A percentile compares a stretch with the other conserved stretches of the same genome.
Conservation (phyloP, 2,329 filamentous ascomycete species). For the Scortechinia acanthostroma region DNA sequence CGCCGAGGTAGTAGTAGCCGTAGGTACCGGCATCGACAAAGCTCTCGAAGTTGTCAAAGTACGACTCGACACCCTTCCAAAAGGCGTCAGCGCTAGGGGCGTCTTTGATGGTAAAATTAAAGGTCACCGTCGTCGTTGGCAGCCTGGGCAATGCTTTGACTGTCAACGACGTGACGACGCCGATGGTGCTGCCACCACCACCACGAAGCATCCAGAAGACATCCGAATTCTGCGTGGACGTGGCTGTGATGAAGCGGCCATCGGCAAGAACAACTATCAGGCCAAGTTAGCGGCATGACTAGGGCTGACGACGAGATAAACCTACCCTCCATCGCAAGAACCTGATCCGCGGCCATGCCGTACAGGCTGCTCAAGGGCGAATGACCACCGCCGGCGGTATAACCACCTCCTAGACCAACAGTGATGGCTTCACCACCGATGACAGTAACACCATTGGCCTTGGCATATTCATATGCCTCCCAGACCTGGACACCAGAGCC, state of each 20-base stretch:
- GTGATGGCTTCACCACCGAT: slow-evolving; percentile 30
- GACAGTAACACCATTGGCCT: slow-evolving; percentile 19
- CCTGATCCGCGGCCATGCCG: slow-evolving; percentile 56
- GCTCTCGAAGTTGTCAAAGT: slow-evolving; percentile 13
- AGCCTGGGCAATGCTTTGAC: slow-evolving; percentile 14
- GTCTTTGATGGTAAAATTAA: slow-evolving; percentile 12
- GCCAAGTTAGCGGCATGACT: slow-evolving; percentile 40
- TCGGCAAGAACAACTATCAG: too few relatives aligned
- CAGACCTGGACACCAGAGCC: slow-evolving; percentile 15
- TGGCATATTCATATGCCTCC: slow-evolving; percentile 10
- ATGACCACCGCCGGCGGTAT: slow-evolving; percentile 54
- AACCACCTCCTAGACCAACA: slow-evolving; percentile 51
- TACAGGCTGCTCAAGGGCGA: slow-evolving; percentile 39
- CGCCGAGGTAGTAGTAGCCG: slow-evolving; percentile 17
- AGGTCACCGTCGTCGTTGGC: slow-evolving; percentile 14
- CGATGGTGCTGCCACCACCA: too few relatives aligned
- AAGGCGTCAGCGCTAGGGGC: slow-evolving; percentile 14
- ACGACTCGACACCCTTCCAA: slow-evolving; percentile 15
- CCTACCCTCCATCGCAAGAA: slow-evolving; percentile 49
- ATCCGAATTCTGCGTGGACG: too few relatives aligned
- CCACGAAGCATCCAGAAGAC: too few relatives aligned
- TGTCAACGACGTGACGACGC: slow-evolving; percentile 16
- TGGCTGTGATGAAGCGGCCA: too few relatives aligned
- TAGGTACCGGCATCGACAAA: slow-evolving; percentile 18
- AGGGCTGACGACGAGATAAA: too few relatives aligned